These are phyloP conservation scores for Claviceps quebecensis DNA, from an alignment of 2,329 filamentous ascomycete genomes.

Conservation along the genomic window DNA sequence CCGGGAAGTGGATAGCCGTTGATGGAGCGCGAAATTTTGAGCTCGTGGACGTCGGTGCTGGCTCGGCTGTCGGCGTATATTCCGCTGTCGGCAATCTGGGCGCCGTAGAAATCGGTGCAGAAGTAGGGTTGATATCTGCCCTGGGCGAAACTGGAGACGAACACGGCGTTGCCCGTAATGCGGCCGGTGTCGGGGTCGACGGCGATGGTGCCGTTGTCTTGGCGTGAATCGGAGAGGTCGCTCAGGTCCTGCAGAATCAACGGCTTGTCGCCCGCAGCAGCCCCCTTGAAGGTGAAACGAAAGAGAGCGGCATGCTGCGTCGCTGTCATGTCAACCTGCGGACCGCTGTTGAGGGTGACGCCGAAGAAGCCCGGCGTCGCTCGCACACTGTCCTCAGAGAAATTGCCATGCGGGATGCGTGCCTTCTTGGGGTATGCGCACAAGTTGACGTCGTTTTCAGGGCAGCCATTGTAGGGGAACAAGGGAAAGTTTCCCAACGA, in stretches of 20 bases:
- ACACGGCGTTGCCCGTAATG: constrained; percentile 48
- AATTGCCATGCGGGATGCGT: constrained; percentile 26
- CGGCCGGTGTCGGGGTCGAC: constrained; percentile 43
- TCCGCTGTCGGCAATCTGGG: constrained; percentile 43
- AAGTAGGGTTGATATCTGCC: constrained; percentile 48
- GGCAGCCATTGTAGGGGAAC: constrained; percentile 51
- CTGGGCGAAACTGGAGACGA: constrained; percentile 50
- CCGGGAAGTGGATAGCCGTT: constrained; percentile 42
- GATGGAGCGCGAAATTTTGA: constrained; percentile 34
- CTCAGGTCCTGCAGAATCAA: constrained; percentile 52
- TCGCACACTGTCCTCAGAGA: constrained; percentile 35
- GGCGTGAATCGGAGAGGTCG: constrained; percentile 47
- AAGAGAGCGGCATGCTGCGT: constrained; percentile 54
- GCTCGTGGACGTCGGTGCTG: constrained; percentile 29
- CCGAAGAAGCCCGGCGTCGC: constrained; percentile 53
- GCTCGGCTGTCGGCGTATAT: constrained; percentile 46
- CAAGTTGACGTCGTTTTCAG: constrained; percentile 43
- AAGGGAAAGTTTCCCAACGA: constrained; percentile 62
- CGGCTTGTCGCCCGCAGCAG: constrained; percentile 28
- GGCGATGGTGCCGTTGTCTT: constrained; percentile 39
- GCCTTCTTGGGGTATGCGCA: constrained; percentile 44
- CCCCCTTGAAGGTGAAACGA: constrained; percentile 44
- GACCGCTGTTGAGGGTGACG: constrained; percentile 41
- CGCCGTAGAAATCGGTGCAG: constrained; percentile 53
- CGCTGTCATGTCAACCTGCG: constrained; percentile 53